Evolutionary conservation across 805 yeast genomes (phyloP), one percentile per base, ranked within the genome.

Genomic region (Saccharomycopsis microspora): DNA sequence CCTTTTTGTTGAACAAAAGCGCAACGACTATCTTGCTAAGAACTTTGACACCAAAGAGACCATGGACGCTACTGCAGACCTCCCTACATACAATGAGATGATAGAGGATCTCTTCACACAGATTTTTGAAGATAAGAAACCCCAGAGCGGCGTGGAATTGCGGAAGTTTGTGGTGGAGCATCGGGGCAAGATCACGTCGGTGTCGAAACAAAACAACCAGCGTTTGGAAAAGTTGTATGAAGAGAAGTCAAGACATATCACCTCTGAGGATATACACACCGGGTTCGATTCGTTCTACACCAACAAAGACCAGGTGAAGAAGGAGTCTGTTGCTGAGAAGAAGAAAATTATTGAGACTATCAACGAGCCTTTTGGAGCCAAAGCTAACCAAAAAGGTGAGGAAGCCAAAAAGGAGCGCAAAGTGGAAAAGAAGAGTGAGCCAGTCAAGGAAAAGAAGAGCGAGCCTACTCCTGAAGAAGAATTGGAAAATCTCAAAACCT

Each of bases 191-290:
- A 80, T 93, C 52, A 81, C 75, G 45, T 75, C 75, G 30, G 83
- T 85, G 3, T 69, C 82, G 51, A 65, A 65, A 29, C 79, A 77
- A 52, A 87, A 85, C 49, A 70, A 73, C 29, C 74, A 75, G 45
- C 87, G 85, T 61, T 67, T 88, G 54, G 78, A 73, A 39, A 76
- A 75, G 34, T 69, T 93, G 47, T 71, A 76, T 55, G 72, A 76
- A 55, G 96, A 89, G 58, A 84, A 85, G 58, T 70, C 78, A 8
- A 59, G 69, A 42, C 83, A 85, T 60, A 89, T 93, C 54, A 80
- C 94, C 3, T 81, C 93, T 45, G 97, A 89, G 10, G 98, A 90
- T 64, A 74, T 88, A 39, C 93, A 79, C 56, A 87, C 93, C 9
- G 97, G 96, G 0, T 93, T 86, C 70, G 95, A 90, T 60, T 51